Evolutionary conservation across 73 alveolate genomes (phyloP).

Genomic region (Breviolum minutum): DNA sequence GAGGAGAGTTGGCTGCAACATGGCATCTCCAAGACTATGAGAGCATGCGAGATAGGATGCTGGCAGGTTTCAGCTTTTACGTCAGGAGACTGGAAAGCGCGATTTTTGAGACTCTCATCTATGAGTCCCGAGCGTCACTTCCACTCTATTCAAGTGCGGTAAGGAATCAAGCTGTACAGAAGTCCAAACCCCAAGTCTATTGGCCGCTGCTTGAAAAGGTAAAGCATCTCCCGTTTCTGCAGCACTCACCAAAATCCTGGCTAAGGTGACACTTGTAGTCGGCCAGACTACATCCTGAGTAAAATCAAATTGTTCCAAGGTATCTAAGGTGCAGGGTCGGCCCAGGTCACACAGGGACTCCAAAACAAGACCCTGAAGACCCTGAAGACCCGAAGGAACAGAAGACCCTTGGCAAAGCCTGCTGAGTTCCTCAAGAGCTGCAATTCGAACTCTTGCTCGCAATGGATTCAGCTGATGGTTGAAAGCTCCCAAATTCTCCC

Average conservation of each 20-base stretch:
- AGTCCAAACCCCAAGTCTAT: background rate
- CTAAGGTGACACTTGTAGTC: background rate
- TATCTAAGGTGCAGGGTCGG: constrained; percentile 30
- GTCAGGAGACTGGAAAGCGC: too few species aligned
- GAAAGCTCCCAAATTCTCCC: background rate
- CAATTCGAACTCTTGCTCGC: constrained; percentile 27
- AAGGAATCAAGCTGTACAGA: background rate
- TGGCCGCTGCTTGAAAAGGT: constrained; percentile 59
- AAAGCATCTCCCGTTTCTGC: background rate
- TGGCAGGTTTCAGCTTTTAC: too few species aligned
- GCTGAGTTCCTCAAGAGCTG: constrained; percentile 15
- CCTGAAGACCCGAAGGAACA: background rate
- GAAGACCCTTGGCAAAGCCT: background rate
- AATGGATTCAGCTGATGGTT: background rate
- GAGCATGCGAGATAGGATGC: too few species aligned
- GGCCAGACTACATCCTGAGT: background rate
- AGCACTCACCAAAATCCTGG: background rate
- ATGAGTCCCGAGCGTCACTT: constrained; percentile 11
- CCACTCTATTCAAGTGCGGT: background rate
- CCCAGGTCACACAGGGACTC: constrained; percentile 80
- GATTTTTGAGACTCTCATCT: background rate
- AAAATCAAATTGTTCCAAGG: background rate
- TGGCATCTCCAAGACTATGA: too few species aligned
- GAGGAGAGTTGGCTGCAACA: too few species aligned
- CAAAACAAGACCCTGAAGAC: background rate